Evolutionary conservation across 164 flowering plant species (phyloP).

Genomic region (Vitis amurensis): DNA sequence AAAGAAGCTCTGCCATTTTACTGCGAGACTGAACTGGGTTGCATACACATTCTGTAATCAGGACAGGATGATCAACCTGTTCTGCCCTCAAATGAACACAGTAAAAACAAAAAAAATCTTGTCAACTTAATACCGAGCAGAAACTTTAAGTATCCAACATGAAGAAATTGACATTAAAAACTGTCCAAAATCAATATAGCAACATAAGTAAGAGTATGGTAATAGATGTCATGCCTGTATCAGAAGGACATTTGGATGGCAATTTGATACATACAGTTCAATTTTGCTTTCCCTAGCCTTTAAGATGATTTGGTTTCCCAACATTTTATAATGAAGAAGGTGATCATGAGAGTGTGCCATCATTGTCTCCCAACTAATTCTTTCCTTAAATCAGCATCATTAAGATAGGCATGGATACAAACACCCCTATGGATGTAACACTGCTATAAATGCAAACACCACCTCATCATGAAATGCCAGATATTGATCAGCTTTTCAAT

Average conservation of each 20-base stretch:
- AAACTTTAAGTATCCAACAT: neutral
- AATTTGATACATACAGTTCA: neutral
- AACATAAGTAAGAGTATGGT: neutral
- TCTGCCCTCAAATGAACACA: slow-evolving; percentile 49
- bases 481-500: no score
- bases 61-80: slow-evolving; percentile 94
- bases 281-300: neutral
- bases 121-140: slow-evolving; percentile 4
- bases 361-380: no score
- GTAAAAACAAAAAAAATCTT: slow-evolving; percentile 15
- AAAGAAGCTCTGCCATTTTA: slow-evolving; percentile 99
- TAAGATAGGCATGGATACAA: no score
- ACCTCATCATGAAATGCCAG: no score
- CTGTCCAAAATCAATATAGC: neutral
- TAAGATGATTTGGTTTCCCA: neutral
- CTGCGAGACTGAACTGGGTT: slow-evolving; percentile 94
- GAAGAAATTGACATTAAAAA: neutral
- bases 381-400: no score
- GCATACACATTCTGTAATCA: slow-evolving; percentile 93
- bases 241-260: neutral
- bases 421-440: no score
- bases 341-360: no score
- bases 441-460: no score
- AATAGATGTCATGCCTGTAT: neutral
- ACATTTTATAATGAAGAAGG: neutral